Conservation (phyloP, 768 basidiomycete species). For the Tricholoma sp. region DNA sequence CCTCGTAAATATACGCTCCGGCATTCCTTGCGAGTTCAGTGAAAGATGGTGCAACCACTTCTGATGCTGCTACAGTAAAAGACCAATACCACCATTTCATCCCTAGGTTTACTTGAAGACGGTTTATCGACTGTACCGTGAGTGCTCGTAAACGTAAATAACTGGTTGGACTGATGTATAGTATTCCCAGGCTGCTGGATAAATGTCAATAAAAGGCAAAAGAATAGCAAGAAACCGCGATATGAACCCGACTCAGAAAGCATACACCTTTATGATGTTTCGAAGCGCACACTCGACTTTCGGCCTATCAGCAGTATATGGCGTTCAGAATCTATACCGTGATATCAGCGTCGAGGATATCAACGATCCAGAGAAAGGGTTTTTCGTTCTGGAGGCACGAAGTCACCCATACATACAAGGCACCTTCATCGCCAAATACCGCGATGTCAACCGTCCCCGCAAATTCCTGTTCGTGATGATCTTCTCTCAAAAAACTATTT, state of each 20-base stretch:
- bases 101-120: no score
- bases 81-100: no score
- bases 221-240: not conserved
- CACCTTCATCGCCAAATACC: slow-evolving; percentile 12
- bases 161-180: no score
- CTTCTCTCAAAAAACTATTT: slow-evolving; percentile 17
- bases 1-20: not conserved
- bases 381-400: slow-evolving; percentile 22
- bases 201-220: not conserved
- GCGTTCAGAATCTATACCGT: slow-evolving; percentile 8
- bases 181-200: not conserved
- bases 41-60: no score
- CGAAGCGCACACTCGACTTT: slow-evolving; percentile 9
- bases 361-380: slow-evolving; percentile 21
- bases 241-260: slow-evolving; percentile 11
- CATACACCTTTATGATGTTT: slow-evolving; percentile 15
- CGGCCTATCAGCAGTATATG: no score
- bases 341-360: slow-evolving; percentile 17
- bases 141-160: no score
- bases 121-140: no score
- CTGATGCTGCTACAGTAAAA: no score
- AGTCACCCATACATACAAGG: slow-evolving; percentile 1
- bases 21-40: not conserved
- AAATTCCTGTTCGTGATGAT: slow-evolving; percentile 29
- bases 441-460: slow-evolving; percentile 16